These are phyloP conservation scores for Talaromyces funiculosus DNA, from an alignment of 2,329 filamentous ascomycete species.

Conservation along the genomic window DNA sequence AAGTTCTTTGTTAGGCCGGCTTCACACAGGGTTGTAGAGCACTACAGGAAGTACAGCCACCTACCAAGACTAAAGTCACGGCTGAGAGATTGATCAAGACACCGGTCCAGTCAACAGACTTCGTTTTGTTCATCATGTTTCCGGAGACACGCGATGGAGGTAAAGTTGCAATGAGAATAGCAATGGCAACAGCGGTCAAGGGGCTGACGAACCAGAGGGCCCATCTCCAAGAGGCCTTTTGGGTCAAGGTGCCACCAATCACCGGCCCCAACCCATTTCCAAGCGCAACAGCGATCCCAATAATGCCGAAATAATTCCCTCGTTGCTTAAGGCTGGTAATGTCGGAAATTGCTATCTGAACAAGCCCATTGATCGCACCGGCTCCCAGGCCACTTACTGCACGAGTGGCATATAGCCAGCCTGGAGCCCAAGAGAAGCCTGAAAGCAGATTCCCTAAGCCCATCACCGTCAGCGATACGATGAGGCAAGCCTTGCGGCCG, in stretches of 20 bases:
- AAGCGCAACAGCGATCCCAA: constrained; percentile 25
- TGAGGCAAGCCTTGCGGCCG: constrained; percentile 50
- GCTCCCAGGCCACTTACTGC: constrained; percentile 51
- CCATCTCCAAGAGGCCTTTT: constrained; percentile 28
- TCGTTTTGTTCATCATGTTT: too few species aligned
- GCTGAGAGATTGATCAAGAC: too few species aligned
- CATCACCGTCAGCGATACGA: constrained; percentile 47
- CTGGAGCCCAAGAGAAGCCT: constrained; percentile 45
- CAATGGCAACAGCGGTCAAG: neutral
- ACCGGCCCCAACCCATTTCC: constrained; percentile 37
- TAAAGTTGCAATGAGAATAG: neutral
- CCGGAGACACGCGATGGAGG: too few species aligned
- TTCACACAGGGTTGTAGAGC: too few species aligned
- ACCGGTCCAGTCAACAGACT: too few species aligned
- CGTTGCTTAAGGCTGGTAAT: constrained; percentile 49
- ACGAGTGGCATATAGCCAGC: constrained; percentile 52
- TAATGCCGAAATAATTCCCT: constrained; percentile 39
- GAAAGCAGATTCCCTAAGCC: constrained; percentile 50
- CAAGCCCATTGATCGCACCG: constrained; percentile 50
- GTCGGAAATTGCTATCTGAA: constrained; percentile 53
- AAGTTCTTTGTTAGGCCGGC: too few species aligned
- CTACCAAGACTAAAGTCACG: too few species aligned
- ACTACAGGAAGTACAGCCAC: too few species aligned
- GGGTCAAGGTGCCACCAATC: constrained; percentile 26
- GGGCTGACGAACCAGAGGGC: neutral